A percentile compares a stretch with the other conserved stretches of the same genome.
phyloP scores from a whole-genome alignment of 2,329 filamentous ascomycete species.

The Aureobasidium subglaciale region DNA sequence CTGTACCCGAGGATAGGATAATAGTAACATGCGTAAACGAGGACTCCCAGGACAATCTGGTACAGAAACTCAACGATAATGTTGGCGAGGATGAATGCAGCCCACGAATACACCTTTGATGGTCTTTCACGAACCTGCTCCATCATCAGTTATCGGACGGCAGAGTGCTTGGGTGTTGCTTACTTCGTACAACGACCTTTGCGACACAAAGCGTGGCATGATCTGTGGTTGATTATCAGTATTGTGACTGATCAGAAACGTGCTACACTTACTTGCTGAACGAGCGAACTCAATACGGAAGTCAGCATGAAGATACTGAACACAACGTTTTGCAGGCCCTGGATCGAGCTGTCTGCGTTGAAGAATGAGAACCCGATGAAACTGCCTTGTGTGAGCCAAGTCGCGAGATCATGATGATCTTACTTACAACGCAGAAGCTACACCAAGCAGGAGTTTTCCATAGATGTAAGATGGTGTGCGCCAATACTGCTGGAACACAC shows the following conservation, averaged over 20 bases:
- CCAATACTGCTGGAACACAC: constrained; percentile 76
- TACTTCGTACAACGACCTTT: no score
- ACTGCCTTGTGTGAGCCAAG: constrained; percentile 73
- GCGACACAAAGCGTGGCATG: no score
- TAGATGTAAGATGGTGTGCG: constrained; percentile 85
- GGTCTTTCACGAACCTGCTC: constrained; percentile 63
- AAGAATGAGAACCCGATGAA: constrained; percentile 75
- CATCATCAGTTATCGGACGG: no score
- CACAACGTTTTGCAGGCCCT: constrained; percentile 44
- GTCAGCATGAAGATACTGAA: constrained; percentile 74
- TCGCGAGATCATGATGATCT: no score
- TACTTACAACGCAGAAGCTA: no score
- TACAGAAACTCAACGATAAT: constrained; percentile 67
- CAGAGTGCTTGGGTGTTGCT: no score
- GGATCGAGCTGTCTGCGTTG: constrained; percentile 23
- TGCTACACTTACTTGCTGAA: constrained; percentile 75
- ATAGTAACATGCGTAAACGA: no score
- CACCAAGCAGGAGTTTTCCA: constrained; percentile 65
- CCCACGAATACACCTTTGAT: constrained; percentile 75
- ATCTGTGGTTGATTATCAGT: no score
- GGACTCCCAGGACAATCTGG: constrained; percentile 37
- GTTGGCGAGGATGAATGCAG: constrained; percentile 59
- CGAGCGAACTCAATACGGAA: constrained; percentile 65
- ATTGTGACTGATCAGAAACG: constrained; percentile 58
- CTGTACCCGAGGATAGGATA: no score